Conservation (phyloP, 129 eudicot genomes). For the Scalesia atractyloides region DNA sequence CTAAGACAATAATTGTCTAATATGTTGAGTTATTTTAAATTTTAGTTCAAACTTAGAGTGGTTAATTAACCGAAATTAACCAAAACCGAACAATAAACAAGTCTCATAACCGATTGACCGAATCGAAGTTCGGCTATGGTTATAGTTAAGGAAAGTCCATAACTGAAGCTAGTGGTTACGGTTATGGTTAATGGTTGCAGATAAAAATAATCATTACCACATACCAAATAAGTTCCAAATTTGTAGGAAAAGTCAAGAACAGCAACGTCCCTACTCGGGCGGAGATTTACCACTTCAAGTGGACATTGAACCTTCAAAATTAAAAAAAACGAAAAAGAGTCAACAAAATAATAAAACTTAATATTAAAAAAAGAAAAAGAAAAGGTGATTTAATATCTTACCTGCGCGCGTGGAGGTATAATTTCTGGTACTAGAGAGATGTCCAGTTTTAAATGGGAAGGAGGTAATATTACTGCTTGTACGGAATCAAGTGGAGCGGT, state of each 20-base stretch:
- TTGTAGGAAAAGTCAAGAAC: conserved; percentile 97
- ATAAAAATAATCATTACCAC: neutral
- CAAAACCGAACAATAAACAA: no score
- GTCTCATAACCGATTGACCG: no score
- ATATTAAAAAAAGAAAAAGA: neutral
- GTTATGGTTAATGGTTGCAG: neutral
- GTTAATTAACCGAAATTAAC: no score
- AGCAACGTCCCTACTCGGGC: conserved; percentile 89
- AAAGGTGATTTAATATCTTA: conserved; percentile 14
- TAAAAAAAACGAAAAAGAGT: neutral
- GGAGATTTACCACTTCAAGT: conserved; percentile 86
- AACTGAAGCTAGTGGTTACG: no score
- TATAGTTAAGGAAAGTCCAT: no score
- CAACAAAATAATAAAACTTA: neutral
- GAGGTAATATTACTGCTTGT: conserved; percentile 74
- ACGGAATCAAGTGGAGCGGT: conserved; percentile 87
- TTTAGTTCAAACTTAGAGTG: no score
- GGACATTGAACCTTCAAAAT: conserved; percentile 88
- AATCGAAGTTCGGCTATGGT: no score
- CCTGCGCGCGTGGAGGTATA: conserved; percentile 99
- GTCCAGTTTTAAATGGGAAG: conserved; percentile 75
- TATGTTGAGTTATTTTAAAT: no score
- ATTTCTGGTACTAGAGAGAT: conserved; percentile 86
- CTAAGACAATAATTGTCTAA: no score
- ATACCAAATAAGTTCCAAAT: conserved; percentile 71